These are phyloP conservation scores for Exsudoporus floridanus DNA, from an alignment of 1,284 basidiomycete genomes.

Conservation along the genomic window DNA sequence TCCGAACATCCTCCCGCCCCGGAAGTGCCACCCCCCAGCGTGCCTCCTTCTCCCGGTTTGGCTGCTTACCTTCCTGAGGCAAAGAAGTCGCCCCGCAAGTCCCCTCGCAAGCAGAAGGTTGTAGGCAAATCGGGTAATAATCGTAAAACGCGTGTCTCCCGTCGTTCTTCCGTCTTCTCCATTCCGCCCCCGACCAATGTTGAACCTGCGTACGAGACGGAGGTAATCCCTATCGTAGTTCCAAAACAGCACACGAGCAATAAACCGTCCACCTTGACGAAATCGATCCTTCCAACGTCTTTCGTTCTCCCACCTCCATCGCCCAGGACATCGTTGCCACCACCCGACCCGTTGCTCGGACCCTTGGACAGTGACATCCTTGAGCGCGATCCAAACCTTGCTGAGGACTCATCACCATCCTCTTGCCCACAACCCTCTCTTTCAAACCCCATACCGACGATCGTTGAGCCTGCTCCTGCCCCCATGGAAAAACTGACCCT, in stretches of 20 bases:
- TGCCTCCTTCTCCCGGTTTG: conserved; percentile 16
- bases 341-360: conserved; percentile 22
- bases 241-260: conserved; percentile 26
- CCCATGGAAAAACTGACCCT: conserved; percentile 18
- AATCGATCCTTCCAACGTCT: conserved; percentile 53
- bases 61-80: conserved; percentile 23
- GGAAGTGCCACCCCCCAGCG: conserved; percentile 7
- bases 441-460: conserved; percentile 13
- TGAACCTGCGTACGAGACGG: conserved; percentile 64
- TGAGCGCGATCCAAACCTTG: conserved; percentile 1
- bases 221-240: conserved; percentile 49
- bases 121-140: conserved; percentile 43
- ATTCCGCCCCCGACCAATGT: conserved; percentile 38
- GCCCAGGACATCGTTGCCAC: conserved; percentile 57
- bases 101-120: conserved; percentile 37
- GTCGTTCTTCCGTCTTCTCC: conserved; percentile 42
- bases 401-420: neutral
- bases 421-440: neutral
- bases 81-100: conserved; percentile 42
- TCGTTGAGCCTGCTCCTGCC: conserved; percentile 17
- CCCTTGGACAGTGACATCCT: conserved; percentile 12
- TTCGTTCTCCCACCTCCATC: conserved; percentile 75
- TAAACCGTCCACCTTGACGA: conserved; percentile 19
- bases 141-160: conserved; percentile 46
- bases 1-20: conserved; percentile 48